Base-by-base conservation (phyloP, 2,329 filamentous ascomycete genomes). In the Thielaviopsis punctulata region DNA sequence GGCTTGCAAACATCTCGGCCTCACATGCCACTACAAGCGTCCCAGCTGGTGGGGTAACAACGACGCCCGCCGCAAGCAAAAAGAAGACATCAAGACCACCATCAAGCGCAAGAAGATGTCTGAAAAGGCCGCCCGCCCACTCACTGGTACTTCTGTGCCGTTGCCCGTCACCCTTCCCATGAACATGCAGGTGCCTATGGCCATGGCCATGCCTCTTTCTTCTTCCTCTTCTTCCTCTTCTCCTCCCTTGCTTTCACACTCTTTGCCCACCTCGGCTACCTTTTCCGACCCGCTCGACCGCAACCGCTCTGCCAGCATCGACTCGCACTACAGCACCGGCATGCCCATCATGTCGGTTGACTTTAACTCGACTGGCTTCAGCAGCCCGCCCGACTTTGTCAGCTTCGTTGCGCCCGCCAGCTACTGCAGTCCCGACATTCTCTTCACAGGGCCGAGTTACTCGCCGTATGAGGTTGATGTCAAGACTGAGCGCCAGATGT, bases 21-120 rank as follows among this genome's bases (percentile, higher is more conserved):
- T 98, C 53, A 75, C 76, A 62, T 98, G 92, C 71, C 88, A 96
- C 72, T 98, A 96, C 72, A 95, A 94, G 75, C 75, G 89, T 63
- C 92, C 92, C 36, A 79, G 86, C 69, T 98, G 92, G 92, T 98
- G 92, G 92, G 85, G 83, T 69, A 95, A 92, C 73, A 84, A 85
- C 62, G 88, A 95, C 57, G 80, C 84, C 62, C 77, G 92, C 59
- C 79, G 83, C 60, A 71, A 81, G 53, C 87, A 95, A 66, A 98
- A 96, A 71, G 92, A 96, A 64, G 72, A 82, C 59, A 94, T 98
- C 75, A 98, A 98, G 76, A 83, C 84, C 68, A 86, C 90, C 67
- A 96, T 98, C 73, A 95, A 95, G 79, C 80, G 83, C 64, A 96
- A 92, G 64, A 96, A 96, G 77, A 75, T 93, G 59, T 81, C 82